Evolutionary conservation across 106 monocot species (phyloP), one percentile per base, ranked within the genome.

Genomic region (Acorus gramineus): DNA sequence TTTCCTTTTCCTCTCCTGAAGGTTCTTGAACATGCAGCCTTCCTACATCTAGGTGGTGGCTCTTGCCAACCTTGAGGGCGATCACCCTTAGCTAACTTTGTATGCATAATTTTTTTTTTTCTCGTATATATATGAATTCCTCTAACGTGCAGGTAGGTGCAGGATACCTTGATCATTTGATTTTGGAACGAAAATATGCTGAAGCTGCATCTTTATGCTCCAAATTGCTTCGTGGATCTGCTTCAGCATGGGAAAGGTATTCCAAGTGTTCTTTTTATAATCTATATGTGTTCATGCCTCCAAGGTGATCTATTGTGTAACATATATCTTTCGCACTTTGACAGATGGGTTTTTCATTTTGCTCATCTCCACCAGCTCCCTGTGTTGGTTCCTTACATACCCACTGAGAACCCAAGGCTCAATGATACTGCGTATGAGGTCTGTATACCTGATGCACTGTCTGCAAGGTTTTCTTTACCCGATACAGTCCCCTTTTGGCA

Each of bases 391-490:
- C 88, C 87, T 61, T 89, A 85, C 73, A 98, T 98, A 67, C 96
- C 96, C 54, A 92, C 73, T 52, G 91, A 83, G 60, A 85, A 92
- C 70, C 96, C 96, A 53, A 78, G 76, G 47, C 60, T 98, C 47
- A 88, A 81, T 76, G 88, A 92, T 69, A 98, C 91, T 72, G 79
- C 87, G 61, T 98, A 98, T 79, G 91, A 98, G 95, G 95, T 96
- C 6, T 45, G 48, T 55, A 10, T 56, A 45, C 3, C 46, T 6
- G 3, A 44, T 53, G 12, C 28, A 28, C 28, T 1, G 28, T 28
- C 28, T 28, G 28, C 28, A 28, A 28, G 28, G 28, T 28, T 28
- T 28, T 28, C 28, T 28, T 28, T 28, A 28, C 28, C 28, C 28
- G 28, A 28, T 28, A 28, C 28, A 28, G 28, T 28, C 28, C 28